These are phyloP conservation scores for Fomitopsis palustris DNA, from an alignment of 1,284 basidiomycete genomes.

Conservation along the genomic window DNA sequence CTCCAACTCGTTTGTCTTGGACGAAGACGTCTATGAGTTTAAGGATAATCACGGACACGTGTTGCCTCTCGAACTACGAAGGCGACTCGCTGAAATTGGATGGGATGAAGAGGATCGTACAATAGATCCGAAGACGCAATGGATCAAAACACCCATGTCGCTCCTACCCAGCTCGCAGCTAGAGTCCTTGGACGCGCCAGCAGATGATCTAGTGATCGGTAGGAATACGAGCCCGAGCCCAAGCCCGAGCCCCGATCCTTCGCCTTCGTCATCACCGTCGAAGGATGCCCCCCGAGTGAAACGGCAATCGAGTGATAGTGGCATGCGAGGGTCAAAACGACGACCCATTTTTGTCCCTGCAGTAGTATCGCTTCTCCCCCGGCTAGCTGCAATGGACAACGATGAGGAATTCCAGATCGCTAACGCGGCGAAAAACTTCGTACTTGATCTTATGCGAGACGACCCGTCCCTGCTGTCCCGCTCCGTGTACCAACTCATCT, in stretches of 20 bases:
- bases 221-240: conserved; percentile 17
- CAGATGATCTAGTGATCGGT: conserved; percentile 7
- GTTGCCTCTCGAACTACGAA: conserved; percentile 58
- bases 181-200: conserved; percentile 40
- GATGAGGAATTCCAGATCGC: conserved; percentile 55
- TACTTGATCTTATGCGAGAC: conserved; percentile 73
- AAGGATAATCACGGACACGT: conserved; percentile 40
- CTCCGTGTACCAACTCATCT: conserved; percentile 60
- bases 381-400: conserved; percentile 46
- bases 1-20: conserved; percentile 48
- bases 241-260: conserved; percentile 34
- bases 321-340: conserved; percentile 47
- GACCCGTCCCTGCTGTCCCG: conserved; percentile 65
- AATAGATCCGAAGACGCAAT: conserved; percentile 52
- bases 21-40: conserved; percentile 48
- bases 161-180: conserved; percentile 54
- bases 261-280: conserved; percentile 30
- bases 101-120: conserved; percentile 59
- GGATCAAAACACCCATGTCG: conserved; percentile 61
- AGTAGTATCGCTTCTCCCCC: conserved; percentile 49
- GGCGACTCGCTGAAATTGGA: conserved; percentile 65
- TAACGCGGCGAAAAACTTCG: conserved; percentile 50
- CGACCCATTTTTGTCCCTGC: conserved; percentile 64
- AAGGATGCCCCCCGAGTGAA: conserved; percentile 37
- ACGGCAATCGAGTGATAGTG: conserved; percentile 51